Base-by-base conservation (phyloP, 2,329 filamentous ascomycete genomes). In the Blastomyces percursus region DNA sequence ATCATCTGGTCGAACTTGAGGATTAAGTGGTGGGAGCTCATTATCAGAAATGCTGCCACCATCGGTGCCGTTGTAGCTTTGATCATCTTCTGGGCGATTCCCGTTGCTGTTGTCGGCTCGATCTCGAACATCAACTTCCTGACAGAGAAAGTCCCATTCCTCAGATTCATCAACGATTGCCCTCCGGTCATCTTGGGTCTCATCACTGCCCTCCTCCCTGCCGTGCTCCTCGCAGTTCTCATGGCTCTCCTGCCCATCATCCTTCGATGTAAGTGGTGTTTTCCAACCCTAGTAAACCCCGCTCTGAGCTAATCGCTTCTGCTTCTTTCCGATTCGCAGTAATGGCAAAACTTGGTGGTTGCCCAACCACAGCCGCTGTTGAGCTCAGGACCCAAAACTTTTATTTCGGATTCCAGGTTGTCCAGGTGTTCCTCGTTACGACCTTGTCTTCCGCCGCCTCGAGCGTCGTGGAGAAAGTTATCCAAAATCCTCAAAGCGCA, bases 371-470 rank as follows among this genome's bases (percentile, higher is more conserved):
- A 7, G 87, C 91, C 1, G 83, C 88, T 12, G 86, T 96, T 19
- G 94, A 99, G 74, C 79, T 97, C 9, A 91, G 91, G 63, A 91
- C 90, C 0, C 91, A 97, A 72, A 94, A 92, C 70, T 89, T 86
- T 68, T 97, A 95, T 80, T 99, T 96, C 71, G 69, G 69, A 16
- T 79, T 79, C 71, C 76, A 79, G 64, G 85, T 97, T 52, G 81
- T 96, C 24, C 92, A 97, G 72, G 90, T 96, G 54, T 97, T 97
- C 78, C 78, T 97, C 63, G 85, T 97, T 58, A 86, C 90, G 0
- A 96, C 93, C 0, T 67, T 97, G 38, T 84, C 89, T 1, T 93
- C 91, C 19, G 87, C 91, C 1, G 92, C 92, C 11, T 85, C 90
- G 2, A 83, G 87, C 7, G 85, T 90, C 0, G 80, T 86, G 1